Conservation (phyloP, 2,329 filamentous ascomycete species). For the Pseudogymnoascus destructans region DNA sequence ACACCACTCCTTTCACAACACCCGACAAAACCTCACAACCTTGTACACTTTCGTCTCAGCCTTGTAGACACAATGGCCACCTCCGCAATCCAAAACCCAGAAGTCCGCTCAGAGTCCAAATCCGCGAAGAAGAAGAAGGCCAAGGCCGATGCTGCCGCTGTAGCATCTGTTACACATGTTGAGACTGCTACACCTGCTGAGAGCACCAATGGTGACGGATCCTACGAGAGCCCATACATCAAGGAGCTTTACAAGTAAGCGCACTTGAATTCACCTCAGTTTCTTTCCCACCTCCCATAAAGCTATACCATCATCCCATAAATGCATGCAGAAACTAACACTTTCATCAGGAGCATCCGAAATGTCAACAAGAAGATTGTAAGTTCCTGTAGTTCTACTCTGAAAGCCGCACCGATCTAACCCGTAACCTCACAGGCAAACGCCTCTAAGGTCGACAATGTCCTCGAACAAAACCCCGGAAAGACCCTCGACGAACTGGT, state of each 20-base stretch:
- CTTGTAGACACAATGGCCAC: constrained; percentile 43
- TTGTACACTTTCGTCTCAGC: background rate
- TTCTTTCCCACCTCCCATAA: constrained; percentile 10
- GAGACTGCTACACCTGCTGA: constrained; percentile 34
- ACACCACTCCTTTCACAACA: background rate
- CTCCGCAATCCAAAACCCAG: constrained; percentile 48
- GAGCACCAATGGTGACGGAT: constrained; percentile 35
- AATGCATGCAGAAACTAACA: constrained; percentile 9
- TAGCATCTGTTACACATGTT: constrained; percentile 30
- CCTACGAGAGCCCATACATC: constrained; percentile 63
- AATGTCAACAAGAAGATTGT: constrained; percentile 93
- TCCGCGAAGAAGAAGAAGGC: constrained; percentile 57
- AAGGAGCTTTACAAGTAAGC: constrained; percentile 82
- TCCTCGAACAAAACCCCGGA: constrained; percentile 55
- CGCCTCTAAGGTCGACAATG: constrained; percentile 56
- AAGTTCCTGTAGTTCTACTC: constrained; percentile 29
- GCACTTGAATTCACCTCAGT: constrained; percentile 12
- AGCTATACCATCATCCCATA: background rate
- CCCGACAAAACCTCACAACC: background rate
- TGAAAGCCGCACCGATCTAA: constrained; percentile 14
- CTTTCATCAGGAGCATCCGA: constrained; percentile 60
- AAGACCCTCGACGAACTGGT: constrained; percentile 65
- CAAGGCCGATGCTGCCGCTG: constrained; percentile 38
- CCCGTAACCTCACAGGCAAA: constrained; percentile 38
- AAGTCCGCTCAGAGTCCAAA: constrained; percentile 49